Evolutionary conservation across 169 alveolate genomes (phyloP), one percentile per base, ranked within the genome.

Genomic region (Plasmodium vinckei): DNA sequence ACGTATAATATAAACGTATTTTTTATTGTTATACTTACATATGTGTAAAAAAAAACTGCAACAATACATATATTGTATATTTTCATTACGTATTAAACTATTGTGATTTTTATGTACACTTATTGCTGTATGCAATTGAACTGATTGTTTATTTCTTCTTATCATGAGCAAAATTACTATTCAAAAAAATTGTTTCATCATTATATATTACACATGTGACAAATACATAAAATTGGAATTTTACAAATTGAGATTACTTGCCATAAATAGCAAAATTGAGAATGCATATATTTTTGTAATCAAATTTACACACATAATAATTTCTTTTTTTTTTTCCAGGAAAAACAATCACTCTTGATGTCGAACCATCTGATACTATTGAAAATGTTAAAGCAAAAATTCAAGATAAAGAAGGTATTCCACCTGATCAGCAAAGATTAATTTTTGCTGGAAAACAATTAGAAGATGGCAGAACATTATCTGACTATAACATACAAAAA

Each of bases 341-440:
- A n/a, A 96, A 98, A 94, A 97, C 99, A 64, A 96, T 98, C 70
- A 97, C 99, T 42, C 95, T 98, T 19, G 99, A 97, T 73, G 99
- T 98, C 57, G 99, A 97, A 92, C 97, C 99, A 73, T 93, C 98
- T 23, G 99, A 97, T 92, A 96, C 99, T 19, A 98, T 98, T 93
- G 99, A 98, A 86, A 97, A 97, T 92, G 99, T 98, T 65, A 98
- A 98, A 96, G 99, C 99, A 44, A 97, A 98, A 95, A 98, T 98
- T 75, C 98, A 97, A 79, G 99, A 98, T 92, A 97, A 98, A 93
- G 99, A 98, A 92, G 99, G 99, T 1, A 97, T 98, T 73, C 99
- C 99, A 15, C 99, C 99, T 19, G 99, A 98, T 95, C 99, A 98
- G 95, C 99, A 99, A 93, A 98, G 99, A 92, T 95, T 99, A 87